Conservation (phyloP, 805 yeast genomes). For the Wickerhamomyces bisporus region DNA sequence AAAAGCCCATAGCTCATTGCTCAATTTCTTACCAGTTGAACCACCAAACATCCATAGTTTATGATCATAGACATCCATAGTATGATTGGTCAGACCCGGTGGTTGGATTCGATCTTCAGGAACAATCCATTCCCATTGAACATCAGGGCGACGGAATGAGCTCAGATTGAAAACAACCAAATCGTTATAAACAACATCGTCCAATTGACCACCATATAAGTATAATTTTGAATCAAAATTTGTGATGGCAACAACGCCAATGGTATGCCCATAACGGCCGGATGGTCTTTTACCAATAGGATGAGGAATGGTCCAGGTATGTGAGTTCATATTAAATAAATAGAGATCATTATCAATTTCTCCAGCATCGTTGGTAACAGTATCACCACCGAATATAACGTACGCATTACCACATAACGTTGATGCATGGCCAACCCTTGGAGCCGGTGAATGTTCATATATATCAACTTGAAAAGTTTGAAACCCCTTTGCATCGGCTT, state of each 20-base stretch:
- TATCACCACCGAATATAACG: conserved; percentile 95
- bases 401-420: conserved; percentile 92
- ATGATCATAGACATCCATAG: conserved; percentile 76
- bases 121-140: conserved; percentile 74
- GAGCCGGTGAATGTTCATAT: conserved; percentile 80
- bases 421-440: conserved; percentile 94
- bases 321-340: conserved; percentile 72
- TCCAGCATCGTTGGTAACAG: conserved; percentile 70
- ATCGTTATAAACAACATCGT: conserved; percentile 77
- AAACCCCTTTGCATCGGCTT: conserved; percentile 23
- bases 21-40: conserved; percentile 65
- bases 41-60: conserved; percentile 91
- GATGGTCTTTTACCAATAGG: conserved; percentile 73
- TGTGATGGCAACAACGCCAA: conserved; percentile 64
- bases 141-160: conserved; percentile 74
- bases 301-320: conserved; percentile 75
- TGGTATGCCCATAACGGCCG: conserved; percentile 93
- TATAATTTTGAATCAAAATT: conserved; percentile 59
- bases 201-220: conserved; percentile 93
- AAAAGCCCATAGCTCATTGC: conserved; percentile 74
- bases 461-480: conserved; percentile 57
- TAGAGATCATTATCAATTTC: conserved; percentile 87
- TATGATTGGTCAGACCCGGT: conserved; percentile 86
- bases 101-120: conserved; percentile 51
- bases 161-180: conserved; percentile 82